phyloP scores from a whole-genome alignment of 805 yeast species.

The Starmerella sirachaensis region DNA sequence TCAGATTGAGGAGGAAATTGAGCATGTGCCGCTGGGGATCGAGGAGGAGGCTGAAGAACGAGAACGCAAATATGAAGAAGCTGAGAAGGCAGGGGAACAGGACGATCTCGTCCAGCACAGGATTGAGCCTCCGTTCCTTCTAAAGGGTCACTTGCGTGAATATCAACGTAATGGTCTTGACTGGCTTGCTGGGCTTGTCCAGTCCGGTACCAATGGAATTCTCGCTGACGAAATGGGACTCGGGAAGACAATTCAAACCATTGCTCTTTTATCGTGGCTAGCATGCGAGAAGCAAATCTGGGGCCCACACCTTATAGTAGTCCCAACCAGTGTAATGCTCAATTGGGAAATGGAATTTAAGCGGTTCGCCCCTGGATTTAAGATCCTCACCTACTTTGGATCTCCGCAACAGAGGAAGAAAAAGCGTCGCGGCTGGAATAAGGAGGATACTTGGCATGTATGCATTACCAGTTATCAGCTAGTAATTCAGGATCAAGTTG shows the following conservation, averaged over 20 bases:
- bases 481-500: slow-evolving; percentile 94
- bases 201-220: slow-evolving; percentile 88
- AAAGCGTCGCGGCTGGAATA: slow-evolving; percentile 95
- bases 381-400: slow-evolving; percentile 90
- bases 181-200: slow-evolving; percentile 91
- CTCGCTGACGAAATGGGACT: slow-evolving; percentile 98
- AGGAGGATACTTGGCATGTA: slow-evolving; percentile 88
- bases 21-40: slow-evolving; percentile 21
- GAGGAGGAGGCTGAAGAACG: slow-evolving; percentile 20
- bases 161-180: slow-evolving; percentile 94
- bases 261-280: slow-evolving; percentile 67
- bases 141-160: slow-evolving; percentile 73
- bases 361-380: slow-evolving; percentile 95
- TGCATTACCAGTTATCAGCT: slow-evolving; percentile 95
- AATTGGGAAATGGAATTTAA: slow-evolving; percentile 99
- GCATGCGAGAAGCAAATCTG: slow-evolving; percentile 90
- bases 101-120: slow-evolving; percentile 10
- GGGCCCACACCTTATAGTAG: slow-evolving; percentile 97
- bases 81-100: slow-evolving; percentile 3
- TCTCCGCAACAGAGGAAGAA: slow-evolving; percentile 93
- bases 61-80: slow-evolving; percentile 12
- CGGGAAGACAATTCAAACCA: slow-evolving; percentile 92
- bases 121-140: slow-evolving; percentile 54
- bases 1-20: too few relatives aligned
- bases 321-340: slow-evolving; percentile 92